These are phyloP conservation scores for Celoporthe dispersa DNA, from an alignment of 2,329 filamentous ascomycete species.

Conservation along the genomic window DNA sequence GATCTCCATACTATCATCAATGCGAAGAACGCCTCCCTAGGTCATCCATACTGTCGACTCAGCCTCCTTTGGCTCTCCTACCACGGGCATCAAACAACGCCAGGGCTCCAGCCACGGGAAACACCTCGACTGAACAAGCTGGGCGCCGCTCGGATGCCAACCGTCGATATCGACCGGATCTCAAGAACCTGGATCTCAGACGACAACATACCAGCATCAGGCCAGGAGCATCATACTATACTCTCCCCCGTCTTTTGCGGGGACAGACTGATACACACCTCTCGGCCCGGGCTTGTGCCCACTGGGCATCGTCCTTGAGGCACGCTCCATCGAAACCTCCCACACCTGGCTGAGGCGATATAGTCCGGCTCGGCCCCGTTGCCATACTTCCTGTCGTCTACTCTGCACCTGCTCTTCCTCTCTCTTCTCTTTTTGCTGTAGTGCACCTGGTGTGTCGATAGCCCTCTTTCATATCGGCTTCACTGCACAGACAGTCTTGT, in stretches of 20 bases:
- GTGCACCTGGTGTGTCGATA: constrained; percentile 57
- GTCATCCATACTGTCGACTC: constrained; percentile 26
- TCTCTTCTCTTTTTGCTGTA: constrained; percentile 39
- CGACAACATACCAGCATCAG: constrained; percentile 44
- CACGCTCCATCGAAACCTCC: constrained; percentile 27
- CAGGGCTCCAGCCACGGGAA: constrained; percentile 21
- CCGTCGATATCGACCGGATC: constrained; percentile 57
- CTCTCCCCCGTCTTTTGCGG: constrained; percentile 41
- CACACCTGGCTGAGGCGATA: constrained; percentile 34
- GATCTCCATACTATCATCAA: constrained; percentile 42
- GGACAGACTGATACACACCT: constrained; percentile 46
- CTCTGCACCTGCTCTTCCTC: constrained; percentile 36
- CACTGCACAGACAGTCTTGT: constrained; percentile 38
- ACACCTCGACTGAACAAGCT: constrained; percentile 36
- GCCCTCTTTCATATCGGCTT: constrained; percentile 55
- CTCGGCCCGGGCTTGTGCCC: constrained; percentile 43
- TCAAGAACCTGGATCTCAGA: constrained; percentile 55
- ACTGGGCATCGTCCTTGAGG: constrained; percentile 41
- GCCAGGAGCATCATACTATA: constrained; percentile 45
- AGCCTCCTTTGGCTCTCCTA: constrained; percentile 5
- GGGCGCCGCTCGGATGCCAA: constrained; percentile 59
- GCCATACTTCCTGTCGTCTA: constrained; percentile 30
- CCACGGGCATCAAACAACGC: constrained; percentile 31
- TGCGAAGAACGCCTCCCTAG: constrained; percentile 36
- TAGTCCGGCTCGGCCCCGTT: constrained; percentile 36